A percentile compares a stretch with the other conserved stretches of the same genome.
Evolutionary conservation across 1,284 basidiomycete genomes (phyloP).

Genomic region (Apiotrichum mycotoxinovorans): DNA sequence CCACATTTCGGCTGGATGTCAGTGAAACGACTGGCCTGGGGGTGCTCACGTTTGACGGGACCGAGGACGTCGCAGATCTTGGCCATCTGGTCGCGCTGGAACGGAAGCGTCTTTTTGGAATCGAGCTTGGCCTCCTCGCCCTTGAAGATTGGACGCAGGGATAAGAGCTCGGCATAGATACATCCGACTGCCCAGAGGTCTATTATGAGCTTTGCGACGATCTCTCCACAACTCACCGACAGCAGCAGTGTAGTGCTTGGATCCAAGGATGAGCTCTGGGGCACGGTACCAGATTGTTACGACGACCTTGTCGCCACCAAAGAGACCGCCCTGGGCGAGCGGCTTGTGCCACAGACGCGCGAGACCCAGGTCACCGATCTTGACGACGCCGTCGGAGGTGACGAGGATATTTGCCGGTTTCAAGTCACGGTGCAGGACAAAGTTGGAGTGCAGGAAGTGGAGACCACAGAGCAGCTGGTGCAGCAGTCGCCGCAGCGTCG

Average conservation of each 20-base stretch:
- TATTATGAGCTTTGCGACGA: conserved; percentile 18
- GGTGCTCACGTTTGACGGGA: conserved; percentile 67
- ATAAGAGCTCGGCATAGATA: conserved; percentile 92
- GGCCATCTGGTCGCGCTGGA: conserved; percentile 88
- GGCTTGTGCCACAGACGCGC: conserved; percentile 64
- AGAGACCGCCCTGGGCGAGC: conserved; percentile 46
- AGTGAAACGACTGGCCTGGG: background rate
- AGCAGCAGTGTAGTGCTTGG: conserved; percentile 93
- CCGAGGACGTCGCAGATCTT: conserved; percentile 95
- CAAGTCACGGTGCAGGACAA: conserved; percentile 69
- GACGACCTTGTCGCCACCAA: conserved; percentile 93
- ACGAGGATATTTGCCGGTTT: conserved; percentile 99
- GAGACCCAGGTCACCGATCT: conserved; percentile 94
- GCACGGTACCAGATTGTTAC: conserved; percentile 99
- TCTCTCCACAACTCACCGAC: conserved; percentile 54
- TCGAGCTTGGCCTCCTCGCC: conserved; percentile 98
- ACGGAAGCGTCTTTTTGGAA: conserved; percentile 75
- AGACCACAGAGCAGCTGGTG: conserved; percentile 96
- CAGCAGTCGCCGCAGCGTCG: conserved; percentile 86
- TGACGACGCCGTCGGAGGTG: conserved; percentile 81
- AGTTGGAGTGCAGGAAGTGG: conserved; percentile 88
- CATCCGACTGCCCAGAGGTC: conserved; percentile 97
- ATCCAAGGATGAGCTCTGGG: conserved; percentile 88
- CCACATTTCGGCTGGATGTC: conserved; percentile 66
- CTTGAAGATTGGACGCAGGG: conserved; percentile 94